phyloP scores from a whole-genome alignment of 2,329 filamentous ascomycete genomes.

The Diaporthe longicolla region DNA sequence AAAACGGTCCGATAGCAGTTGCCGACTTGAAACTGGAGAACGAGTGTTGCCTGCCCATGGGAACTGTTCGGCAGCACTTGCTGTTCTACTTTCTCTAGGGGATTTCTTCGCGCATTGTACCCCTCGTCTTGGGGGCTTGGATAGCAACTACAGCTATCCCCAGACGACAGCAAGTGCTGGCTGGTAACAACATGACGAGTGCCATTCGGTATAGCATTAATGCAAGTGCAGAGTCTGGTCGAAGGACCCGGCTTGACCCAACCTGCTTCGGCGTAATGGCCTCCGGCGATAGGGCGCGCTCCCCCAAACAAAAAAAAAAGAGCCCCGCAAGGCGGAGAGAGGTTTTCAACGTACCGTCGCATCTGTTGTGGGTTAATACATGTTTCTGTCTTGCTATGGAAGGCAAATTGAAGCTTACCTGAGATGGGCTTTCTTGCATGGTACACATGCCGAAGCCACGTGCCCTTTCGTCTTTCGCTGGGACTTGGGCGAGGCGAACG shows the following conservation, averaged over 20 bases:
- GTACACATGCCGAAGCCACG: constrained; percentile 87
- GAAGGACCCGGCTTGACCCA: constrained; percentile 2
- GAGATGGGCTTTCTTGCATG: constrained; percentile 88
- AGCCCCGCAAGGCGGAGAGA: constrained; percentile 39
- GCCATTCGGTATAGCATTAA: background rate
- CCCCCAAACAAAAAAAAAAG: constrained; percentile 33
- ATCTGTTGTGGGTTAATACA: constrained; percentile 62
- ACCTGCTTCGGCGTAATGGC: constrained; percentile 5
- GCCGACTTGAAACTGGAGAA: background rate
- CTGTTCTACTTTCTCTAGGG: background rate
- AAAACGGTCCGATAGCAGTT: background rate
- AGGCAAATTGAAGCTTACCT: constrained; percentile 60
- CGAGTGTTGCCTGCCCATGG: constrained; percentile 33
- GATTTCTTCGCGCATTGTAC: background rate
- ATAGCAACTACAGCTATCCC: background rate
- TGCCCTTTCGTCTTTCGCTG: constrained; percentile 82
- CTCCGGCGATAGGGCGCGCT: background rate
- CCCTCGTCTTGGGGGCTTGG: background rate
- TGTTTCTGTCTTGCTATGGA: constrained; percentile 17
- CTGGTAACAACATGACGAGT: background rate
- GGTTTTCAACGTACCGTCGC: constrained; percentile 70
- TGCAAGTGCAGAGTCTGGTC: constrained; percentile 19
- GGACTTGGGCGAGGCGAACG: constrained; percentile 69
- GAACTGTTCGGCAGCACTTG: constrained; percentile 28
- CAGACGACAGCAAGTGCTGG: background rate